Percentiles rank a stretch among this genome's conserved stretches.
These are phyloP conservation scores for Pistacia integerrima DNA, from an alignment of 345 rosid genomes.

Conservation along the genomic window DNA sequence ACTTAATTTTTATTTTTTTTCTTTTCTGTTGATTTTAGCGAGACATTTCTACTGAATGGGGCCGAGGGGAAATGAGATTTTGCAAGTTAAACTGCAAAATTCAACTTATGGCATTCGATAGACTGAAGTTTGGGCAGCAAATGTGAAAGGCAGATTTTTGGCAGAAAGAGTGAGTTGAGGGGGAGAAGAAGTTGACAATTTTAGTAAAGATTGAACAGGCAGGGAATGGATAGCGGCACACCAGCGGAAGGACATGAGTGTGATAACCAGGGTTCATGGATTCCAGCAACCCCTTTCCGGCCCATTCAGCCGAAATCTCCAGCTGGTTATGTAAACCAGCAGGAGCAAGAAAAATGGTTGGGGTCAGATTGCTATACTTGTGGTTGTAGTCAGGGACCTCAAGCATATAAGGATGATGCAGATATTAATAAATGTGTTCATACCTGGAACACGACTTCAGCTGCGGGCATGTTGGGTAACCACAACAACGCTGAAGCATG, in stretches of 20 bases:
- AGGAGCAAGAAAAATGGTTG: slow-evolving; percentile 20
- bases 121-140: slow-evolving; percentile 1
- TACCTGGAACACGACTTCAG: slow-evolving; percentile 6
- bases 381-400: slow-evolving; percentile 22
- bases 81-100: background rate
- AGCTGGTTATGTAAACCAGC: slow-evolving; percentile 32
- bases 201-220: background rate
- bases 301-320: slow-evolving; percentile 32
- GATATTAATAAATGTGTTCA: background rate
- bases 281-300: slow-evolving; percentile 51
- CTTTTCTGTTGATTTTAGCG: background rate
- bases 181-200: background rate
- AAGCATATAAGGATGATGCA: slow-evolving; percentile 16
- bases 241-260: slow-evolving; percentile 26
- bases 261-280: slow-evolving; percentile 40
- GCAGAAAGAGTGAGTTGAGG: background rate
- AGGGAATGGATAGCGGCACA: slow-evolving; percentile 31
- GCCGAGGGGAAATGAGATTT: slow-evolving; percentile 12
- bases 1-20: background rate
- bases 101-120: background rate
- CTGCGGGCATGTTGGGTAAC: background rate
- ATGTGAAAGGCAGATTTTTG: slow-evolving; percentile 5
- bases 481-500: slow-evolving; percentile 18
- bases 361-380: slow-evolving; percentile 36
- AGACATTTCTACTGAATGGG: slow-evolving; percentile 16